phyloP scores from a whole-genome alignment of 75 land plant genomes.

The Pinus albicaulis region DNA sequence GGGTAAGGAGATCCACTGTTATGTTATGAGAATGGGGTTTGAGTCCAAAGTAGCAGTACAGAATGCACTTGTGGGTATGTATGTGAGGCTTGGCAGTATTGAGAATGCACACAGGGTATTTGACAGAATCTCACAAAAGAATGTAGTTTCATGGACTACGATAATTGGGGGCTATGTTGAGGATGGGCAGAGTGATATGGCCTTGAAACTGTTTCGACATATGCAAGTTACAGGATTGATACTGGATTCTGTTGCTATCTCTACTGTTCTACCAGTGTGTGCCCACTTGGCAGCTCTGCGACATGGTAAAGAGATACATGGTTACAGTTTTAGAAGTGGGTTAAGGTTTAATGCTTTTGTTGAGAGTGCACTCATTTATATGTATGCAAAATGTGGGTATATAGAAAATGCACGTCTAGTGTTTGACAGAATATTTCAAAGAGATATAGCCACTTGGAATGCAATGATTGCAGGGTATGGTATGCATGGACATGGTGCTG shows the following conservation, averaged over 20 bases:
- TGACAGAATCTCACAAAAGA: conserved; percentile 14
- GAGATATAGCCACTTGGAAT: conserved; percentile 13
- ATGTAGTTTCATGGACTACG: conserved; percentile 49
- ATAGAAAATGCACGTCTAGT: neutral
- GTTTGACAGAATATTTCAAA: conserved; percentile 4
- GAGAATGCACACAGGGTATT: conserved; percentile 30
- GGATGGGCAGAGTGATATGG: conserved; percentile 34
- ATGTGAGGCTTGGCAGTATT: conserved; percentile 56
- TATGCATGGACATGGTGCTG: conserved; percentile 10
- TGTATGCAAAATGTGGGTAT: conserved; percentile 20
- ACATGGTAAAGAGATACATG: conserved; percentile 15
- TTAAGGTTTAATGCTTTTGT: neutral
- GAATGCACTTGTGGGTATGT: conserved; percentile 57
- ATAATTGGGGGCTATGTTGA: conserved; percentile 42
- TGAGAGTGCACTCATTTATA: conserved; percentile 10
- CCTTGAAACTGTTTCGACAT: conserved; percentile 34
- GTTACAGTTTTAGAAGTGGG: conserved; percentile 5
- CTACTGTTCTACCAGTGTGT: conserved; percentile 49
- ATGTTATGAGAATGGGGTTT: conserved; percentile 45
- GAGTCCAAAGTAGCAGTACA: conserved; percentile 20
- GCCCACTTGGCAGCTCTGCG: conserved; percentile 21
- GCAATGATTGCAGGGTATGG: conserved; percentile 15
- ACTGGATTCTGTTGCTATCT: conserved; percentile 64
- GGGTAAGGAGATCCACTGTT: conserved; percentile 42
- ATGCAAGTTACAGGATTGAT: conserved; percentile 32